Conservation (phyloP, 1,284 basidiomycete genomes). For the Cryptococcus neoformans region DNA sequence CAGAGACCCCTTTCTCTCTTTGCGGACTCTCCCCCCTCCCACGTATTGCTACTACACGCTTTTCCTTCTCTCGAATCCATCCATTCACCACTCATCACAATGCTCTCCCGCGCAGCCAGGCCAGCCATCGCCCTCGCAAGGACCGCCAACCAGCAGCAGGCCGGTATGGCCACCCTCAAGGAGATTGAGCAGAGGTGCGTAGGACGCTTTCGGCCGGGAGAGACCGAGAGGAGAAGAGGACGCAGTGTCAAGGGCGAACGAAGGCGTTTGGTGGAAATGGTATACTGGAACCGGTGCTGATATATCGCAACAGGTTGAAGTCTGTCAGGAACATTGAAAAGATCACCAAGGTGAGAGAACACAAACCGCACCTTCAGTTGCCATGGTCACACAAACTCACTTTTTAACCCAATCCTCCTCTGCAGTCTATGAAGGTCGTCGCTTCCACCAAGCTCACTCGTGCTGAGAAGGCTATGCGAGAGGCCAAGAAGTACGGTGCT, state of each 20-base stretch:
- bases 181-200: constrained; percentile 85
- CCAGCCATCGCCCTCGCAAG: constrained; percentile 54
- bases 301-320: constrained; percentile 56
- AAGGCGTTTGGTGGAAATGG: background rate
- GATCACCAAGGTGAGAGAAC: constrained; percentile 83
- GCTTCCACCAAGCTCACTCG: constrained; percentile 96
- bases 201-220: background rate
- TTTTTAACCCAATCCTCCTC: background rate
- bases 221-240: background rate
- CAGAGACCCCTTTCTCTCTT: background rate
- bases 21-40: constrained; percentile 1
- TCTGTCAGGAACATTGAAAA: constrained; percentile 98
- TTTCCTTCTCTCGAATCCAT: background rate
- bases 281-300: background rate
- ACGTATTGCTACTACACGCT: background rate
- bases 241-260: background rate
- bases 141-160: constrained; percentile 57
- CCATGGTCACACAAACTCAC: too few relatives aligned
- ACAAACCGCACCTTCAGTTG: too few relatives aligned
- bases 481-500: constrained; percentile 89
- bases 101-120: constrained; percentile 62
- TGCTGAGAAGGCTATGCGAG: constrained; percentile 91
- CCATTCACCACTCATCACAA: constrained; percentile 24
- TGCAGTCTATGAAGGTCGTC: constrained; percentile 98
- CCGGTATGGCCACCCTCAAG: constrained; percentile 93